Conservation (phyloP, 2,329 filamentous ascomycete genomes). For the Taxawa tesnikishii region DNA sequence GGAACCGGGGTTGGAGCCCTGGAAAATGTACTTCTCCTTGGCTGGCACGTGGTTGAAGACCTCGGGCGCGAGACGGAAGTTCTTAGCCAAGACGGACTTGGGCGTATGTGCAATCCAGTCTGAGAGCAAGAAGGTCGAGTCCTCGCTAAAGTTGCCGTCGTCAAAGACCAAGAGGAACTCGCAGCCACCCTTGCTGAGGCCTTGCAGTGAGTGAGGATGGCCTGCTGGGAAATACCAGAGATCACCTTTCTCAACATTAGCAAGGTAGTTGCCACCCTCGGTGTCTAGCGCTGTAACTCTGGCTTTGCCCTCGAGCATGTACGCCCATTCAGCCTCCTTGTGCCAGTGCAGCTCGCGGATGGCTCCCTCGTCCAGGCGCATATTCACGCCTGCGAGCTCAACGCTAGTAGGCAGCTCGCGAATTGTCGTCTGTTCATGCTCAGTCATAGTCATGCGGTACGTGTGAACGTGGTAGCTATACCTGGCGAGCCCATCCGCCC, state of each 20-base stretch:
- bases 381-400: conserved; percentile 67
- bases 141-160: conserved; percentile 46
- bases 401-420: conserved; percentile 52
- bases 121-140: conserved; percentile 60
- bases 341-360: conserved; percentile 74
- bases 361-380: conserved; percentile 60
- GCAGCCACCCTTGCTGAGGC: conserved; percentile 43
- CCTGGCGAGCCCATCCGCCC: conserved; percentile 64
- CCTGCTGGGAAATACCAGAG: conserved; percentile 74
- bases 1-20: conserved; percentile 50
- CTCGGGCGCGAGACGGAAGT: conserved; percentile 61
- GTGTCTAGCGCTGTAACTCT: conserved; percentile 63
- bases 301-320: conserved; percentile 39
- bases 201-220: conserved; percentile 66
- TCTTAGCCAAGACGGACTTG: conserved; percentile 59
- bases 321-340: conserved; percentile 44
- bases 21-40: conserved; percentile 65
- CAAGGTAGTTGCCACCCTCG: conserved; percentile 65
- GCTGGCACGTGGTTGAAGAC: conserved; percentile 57
- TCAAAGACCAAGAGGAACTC: conserved; percentile 55
- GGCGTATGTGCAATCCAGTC: conserved; percentile 62
- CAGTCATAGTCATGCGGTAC: too few species aligned
- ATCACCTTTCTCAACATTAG: conserved; percentile 64
- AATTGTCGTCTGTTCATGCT: conserved; percentile 60
- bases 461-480: too few species aligned